These are phyloP conservation scores for Ilyonectria mors-panacis DNA, from an alignment of 2,329 filamentous ascomycete genomes.

Conservation along the genomic window DNA sequence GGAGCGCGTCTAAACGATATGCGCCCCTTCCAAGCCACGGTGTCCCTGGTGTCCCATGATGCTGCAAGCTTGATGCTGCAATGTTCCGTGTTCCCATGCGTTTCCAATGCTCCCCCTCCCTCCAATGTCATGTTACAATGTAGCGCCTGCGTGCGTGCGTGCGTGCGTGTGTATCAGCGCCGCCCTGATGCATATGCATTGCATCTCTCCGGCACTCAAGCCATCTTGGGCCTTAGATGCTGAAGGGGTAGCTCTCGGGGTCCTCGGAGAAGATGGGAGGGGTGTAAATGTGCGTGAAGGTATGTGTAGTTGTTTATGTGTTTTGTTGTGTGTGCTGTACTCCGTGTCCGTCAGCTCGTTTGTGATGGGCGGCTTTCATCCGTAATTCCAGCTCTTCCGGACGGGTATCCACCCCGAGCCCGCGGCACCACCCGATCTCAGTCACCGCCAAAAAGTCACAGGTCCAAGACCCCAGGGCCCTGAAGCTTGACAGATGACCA, in stretches of 20 bases:
- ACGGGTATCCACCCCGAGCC: slow-evolving; percentile 31
- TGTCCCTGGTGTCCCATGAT: slow-evolving; percentile 13
- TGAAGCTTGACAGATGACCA: not conserved
- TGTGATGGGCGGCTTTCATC: slow-evolving; percentile 19
- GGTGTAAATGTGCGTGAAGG: slow-evolving; percentile 6
- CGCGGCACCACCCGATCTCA: slow-evolving; percentile 21
- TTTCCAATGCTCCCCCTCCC: not conserved
- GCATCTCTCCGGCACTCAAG: slow-evolving; percentile 9
- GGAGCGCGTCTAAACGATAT: slow-evolving; percentile 10
- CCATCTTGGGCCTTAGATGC: slow-evolving; percentile 2
- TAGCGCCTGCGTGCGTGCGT: slow-evolving; percentile 15
- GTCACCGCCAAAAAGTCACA: slow-evolving; percentile 15
- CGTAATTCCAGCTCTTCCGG: slow-evolving; percentile 33
- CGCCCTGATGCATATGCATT: slow-evolving; percentile 37
- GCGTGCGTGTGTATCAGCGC: slow-evolving; percentile 23
- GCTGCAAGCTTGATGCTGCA: not conserved
- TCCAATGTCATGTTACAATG: slow-evolving; percentile 10
- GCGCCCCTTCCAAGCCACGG: not conserved
- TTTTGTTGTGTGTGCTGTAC: not conserved
- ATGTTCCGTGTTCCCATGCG: not conserved
- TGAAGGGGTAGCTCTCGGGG: slow-evolving; percentile 4
- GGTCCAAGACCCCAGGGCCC: slow-evolving; percentile 10
- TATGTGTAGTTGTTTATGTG: slow-evolving; percentile 20
- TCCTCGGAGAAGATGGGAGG: slow-evolving; percentile 7
- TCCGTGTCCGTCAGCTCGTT: slow-evolving; percentile 4